Base-by-base conservation (phyloP, 805 yeast genomes). In the Candida quercuum region DNA sequence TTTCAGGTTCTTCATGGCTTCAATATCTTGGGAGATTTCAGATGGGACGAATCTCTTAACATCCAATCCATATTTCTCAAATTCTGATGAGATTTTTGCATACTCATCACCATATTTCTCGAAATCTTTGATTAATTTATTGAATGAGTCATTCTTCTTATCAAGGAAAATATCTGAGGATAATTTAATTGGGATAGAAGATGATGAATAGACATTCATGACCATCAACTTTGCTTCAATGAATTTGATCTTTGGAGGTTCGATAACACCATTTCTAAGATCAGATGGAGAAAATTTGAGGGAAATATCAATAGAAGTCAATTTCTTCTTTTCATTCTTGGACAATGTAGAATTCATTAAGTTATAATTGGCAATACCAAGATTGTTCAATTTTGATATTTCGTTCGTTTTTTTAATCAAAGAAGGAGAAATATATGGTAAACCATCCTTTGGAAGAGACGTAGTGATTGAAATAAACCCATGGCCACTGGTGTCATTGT, bases 151-250 rank as follows among this genome's bases (percentile, higher is more conserved):
- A 24, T 48, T 54, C 2, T 48, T 48, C 15, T 49, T 36, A 29
- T 54, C 49, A 26, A 52, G 28, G 16, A 64, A 43, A 20, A 61
- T 36, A 33, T 57, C 61, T 1, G 61, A 43, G 15, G 64, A 60
- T n/a, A 71, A 41, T 36, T 61, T 61, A 14, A 70, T 50, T 14
- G 76, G 75, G 29, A 71, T 66, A 1, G 69, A 57, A 18, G 54
- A 46, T 8, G 49, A 56, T 0, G 71, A 64, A 29, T 43, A 57
- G 6, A 52, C 52, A 22, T 65, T 64, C 10, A 64, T 50, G n/a
- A 55, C 60, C 5, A 64, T 27, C 18, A 66, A 45, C 19, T 55
- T 59, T 2, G 63, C 54, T 0, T 56, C 41, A 2, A 64, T 48
- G 8, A 49, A 35, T 17, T 52, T 53, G 22, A 63, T 46, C 9